Evolutionary conservation across 768 basidiomycete species (phyloP), one percentile per base, ranked within the genome.

Genomic region (Piloderma croceum): DNA sequence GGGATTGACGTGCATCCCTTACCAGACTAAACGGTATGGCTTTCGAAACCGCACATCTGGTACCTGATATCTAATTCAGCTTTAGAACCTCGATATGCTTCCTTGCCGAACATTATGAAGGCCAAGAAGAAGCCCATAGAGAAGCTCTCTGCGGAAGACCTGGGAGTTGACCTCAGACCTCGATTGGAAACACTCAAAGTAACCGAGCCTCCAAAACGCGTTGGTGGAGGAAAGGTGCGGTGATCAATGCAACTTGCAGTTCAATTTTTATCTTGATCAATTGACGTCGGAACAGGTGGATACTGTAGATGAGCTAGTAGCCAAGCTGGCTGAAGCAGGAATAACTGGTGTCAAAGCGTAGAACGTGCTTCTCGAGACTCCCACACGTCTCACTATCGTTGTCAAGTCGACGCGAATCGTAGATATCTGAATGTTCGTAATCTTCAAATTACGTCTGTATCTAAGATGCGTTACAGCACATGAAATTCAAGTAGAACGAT

Each of bases 81-180:
- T 39, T 39, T 35, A 13, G 93, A 94, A 61, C 94, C 94, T 1
- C 84, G 94, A 50, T 99, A 96, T 56, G 96, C 96, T 0, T 91
- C 93, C n/a, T 62, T 99, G 44, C 90, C 91, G 3, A 92, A 90
- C 52, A 94, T 94, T 63, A 94, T 94, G 90, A 93, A 94, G 64
- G 96, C 96, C n/a, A 98, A 97, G 75, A 99, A 97, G 76, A 99
- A 99, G 69, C 83, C 86, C 11, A 64, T 97, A 31, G 83, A 93
- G 64, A 91, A 88, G 56, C 53, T 96, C 38, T 77, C 76, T 12
- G 71, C 90, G 1, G 68, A 71, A 18, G 90, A 92, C 50, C 79
- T 98, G 18, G 80, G 81, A 6, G 69, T 97, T 18, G 90, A 98
- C 65, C 74, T 90, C 39, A 74, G 79, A 0, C 90, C 91, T 12